Conservation (phyloP, 2,329 filamentous ascomycete genomes). For the Xylaria sp. region DNA sequence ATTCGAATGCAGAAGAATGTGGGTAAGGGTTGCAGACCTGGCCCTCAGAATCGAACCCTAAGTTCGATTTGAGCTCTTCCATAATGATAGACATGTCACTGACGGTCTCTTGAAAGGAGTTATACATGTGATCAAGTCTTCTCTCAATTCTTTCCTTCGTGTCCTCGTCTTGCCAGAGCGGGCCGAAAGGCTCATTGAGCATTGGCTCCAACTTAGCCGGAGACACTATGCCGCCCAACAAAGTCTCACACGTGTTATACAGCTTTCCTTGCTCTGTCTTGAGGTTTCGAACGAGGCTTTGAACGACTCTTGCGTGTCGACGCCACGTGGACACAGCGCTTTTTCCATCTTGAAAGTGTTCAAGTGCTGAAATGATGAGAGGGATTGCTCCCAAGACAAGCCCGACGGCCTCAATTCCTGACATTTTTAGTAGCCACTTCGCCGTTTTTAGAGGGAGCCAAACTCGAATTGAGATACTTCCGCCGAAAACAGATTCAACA, state of each 20-base stretch:
- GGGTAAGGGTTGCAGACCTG: background rate
- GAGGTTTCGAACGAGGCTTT: slow-evolving; percentile 8
- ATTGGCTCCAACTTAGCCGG: background rate
- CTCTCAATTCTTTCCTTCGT: background rate
- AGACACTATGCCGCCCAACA: slow-evolving; percentile 6
- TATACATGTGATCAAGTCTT: slow-evolving; percentile 18
- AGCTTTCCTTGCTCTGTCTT: slow-evolving; percentile 12
- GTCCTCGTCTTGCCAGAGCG: slow-evolving; percentile 5
- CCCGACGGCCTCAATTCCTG: slow-evolving; percentile 14
- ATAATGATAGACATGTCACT: slow-evolving; percentile 9
- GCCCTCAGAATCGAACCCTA: background rate
- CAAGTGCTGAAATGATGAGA: slow-evolving; percentile 11
- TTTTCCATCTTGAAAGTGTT: slow-evolving; percentile 3
- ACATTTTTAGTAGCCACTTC: background rate
- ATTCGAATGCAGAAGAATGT: background rate
- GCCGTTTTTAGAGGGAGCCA: background rate
- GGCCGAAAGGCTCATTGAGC: slow-evolving; percentile 3
- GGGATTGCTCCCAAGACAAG: slow-evolving; percentile 2
- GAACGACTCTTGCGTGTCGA: background rate
- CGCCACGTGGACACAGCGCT: slow-evolving; percentile 7
- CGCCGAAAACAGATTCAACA: background rate
- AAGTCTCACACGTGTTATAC: slow-evolving; percentile 13
- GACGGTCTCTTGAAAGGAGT: slow-evolving; percentile 1
- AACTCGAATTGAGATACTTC: too few relatives aligned
- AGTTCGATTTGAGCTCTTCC: slow-evolving; percentile 5